These are phyloP conservation scores for Aspergillus homomorphus DNA, from an alignment of 495 filamentous ascomycete genomes.

Conservation along the genomic window DNA sequence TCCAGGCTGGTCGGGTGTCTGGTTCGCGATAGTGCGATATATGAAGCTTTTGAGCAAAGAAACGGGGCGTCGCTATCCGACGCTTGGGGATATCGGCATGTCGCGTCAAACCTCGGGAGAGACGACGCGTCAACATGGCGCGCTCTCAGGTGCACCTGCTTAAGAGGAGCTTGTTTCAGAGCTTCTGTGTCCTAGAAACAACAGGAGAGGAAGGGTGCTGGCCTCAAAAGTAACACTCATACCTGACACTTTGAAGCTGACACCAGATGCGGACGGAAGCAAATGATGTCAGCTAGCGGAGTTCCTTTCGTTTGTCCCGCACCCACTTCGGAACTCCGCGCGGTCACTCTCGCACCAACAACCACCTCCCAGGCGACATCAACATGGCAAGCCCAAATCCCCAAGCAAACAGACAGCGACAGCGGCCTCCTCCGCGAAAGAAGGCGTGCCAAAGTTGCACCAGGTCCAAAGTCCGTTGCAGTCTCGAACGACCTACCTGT, in stretches of 20 bases:
- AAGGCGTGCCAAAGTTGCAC: constrained; percentile 40
- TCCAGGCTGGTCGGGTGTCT: not conserved
- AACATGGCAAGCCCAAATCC: constrained; percentile 1
- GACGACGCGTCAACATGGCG: not conserved
- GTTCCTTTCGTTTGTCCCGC: not conserved
- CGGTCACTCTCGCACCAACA: not conserved
- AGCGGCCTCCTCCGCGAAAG: constrained; percentile 18
- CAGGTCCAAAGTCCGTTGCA: constrained; percentile 36
- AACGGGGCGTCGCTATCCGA: no score
- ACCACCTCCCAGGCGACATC: constrained; percentile 1
- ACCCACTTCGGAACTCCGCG: constrained; percentile 6
- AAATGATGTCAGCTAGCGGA: not conserved
- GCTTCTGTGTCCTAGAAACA: no score
- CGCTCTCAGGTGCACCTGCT: not conserved
- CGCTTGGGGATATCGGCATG: not conserved
- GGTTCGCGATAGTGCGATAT: not conserved
- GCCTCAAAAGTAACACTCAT: no score
- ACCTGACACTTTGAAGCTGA: not conserved
- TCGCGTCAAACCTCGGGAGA: not conserved
- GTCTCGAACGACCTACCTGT: constrained; percentile 34
- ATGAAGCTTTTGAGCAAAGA: not conserved
- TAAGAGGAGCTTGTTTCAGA: no score
- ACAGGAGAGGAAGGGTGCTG: no score
- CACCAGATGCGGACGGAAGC: not conserved
- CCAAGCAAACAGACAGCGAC: not conserved